phyloP scores from a whole-genome alignment of 73 alveolate species.

The Paraurostyla sp. region DNA sequence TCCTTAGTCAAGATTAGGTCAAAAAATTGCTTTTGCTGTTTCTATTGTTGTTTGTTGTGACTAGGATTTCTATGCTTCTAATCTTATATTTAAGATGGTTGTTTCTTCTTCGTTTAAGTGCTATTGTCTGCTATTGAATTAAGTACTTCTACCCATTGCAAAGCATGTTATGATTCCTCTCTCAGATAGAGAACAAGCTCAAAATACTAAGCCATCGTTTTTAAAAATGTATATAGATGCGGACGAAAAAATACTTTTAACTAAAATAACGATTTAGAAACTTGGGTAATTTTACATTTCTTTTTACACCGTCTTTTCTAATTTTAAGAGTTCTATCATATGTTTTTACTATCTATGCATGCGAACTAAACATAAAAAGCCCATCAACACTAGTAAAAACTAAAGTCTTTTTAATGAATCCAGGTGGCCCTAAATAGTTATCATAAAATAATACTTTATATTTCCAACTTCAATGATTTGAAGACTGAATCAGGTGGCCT shows the following conservation, averaged over 20 bases:
- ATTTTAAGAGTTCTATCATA: constrained; percentile 27
- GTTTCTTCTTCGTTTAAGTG: too few relatives aligned
- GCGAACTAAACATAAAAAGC: constrained; percentile 29
- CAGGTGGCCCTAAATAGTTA: neutral
- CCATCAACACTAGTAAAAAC: constrained; percentile 44
- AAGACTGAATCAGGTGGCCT: constrained; percentile 30
- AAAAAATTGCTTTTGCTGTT: neutral
- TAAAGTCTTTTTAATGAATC: constrained; percentile 33
- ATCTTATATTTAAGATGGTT: too few relatives aligned
- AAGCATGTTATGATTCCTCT: neutral
- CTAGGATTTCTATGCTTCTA: neutral
- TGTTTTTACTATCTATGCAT: constrained; percentile 45
- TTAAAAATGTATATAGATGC: constrained; percentile 26
- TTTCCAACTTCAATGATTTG: neutral
- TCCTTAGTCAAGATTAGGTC: constrained; percentile 11
- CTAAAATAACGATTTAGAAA: neutral
- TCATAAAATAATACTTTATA: neutral
- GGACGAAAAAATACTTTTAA: constrained; percentile 28
- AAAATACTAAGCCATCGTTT: constrained; percentile 29
- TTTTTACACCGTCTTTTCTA: constrained; percentile 45
- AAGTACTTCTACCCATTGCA: constrained; percentile 22
- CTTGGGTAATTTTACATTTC: neutral
- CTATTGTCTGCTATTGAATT: too few relatives aligned
- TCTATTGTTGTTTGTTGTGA: neutral
- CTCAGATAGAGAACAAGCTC: constrained; percentile 33